Base-by-base conservation (phyloP, 306 rosid genomes). In the Casuarina cunninghamiana region DNA sequence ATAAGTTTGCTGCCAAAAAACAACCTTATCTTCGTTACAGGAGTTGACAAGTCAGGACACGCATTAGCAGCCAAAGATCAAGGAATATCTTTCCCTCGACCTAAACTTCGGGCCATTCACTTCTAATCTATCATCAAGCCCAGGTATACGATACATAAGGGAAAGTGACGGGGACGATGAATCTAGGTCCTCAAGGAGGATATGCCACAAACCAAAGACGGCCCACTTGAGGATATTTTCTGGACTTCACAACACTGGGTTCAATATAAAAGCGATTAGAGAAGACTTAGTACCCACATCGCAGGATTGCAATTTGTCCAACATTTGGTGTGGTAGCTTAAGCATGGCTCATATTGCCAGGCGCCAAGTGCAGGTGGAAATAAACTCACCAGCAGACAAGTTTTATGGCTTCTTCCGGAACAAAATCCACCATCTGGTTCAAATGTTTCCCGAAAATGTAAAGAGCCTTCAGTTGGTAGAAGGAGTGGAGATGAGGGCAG, bases 361-460 rank as follows among this genome's bases (percentile, higher is more conserved):
- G 73, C 39, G 70, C 68, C 79, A 77, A 66, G 78, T 60, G 9
- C 79, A 71, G 43, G 58, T 73, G n/a, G 78, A 54, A 66, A 53
- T 79, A 50, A 83, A 71, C 38, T 62, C 80, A 1, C 5, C 75
- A 1, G 66, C 75, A 15, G 77, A 51, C 38, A 70, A 71, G 75
- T 83, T 75, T 37, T 71, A 61, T 71, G 80, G 71, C 16, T 83
- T 75, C 77, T 75, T 75, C 5, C 61, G 78, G 65, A 69, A 45
- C 57, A 80, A 75, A 10, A 61, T 79, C 74, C 67, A 63, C 2
- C 75, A 68, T 53, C 53, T 83, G 58, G 75, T 75, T 7, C 63
- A 79, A 37, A 69, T 75, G 77, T 69, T 70, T 51, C 78, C 80
- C 72, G 17, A 83, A 1, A 17, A 69, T 6, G 21, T 51, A 0